Percentiles rank a stretch among this genome's conserved stretches.
phyloP scores from a whole-genome alignment of 169 alveolate genomes.

The Plasmodium chabaudi region DNA sequence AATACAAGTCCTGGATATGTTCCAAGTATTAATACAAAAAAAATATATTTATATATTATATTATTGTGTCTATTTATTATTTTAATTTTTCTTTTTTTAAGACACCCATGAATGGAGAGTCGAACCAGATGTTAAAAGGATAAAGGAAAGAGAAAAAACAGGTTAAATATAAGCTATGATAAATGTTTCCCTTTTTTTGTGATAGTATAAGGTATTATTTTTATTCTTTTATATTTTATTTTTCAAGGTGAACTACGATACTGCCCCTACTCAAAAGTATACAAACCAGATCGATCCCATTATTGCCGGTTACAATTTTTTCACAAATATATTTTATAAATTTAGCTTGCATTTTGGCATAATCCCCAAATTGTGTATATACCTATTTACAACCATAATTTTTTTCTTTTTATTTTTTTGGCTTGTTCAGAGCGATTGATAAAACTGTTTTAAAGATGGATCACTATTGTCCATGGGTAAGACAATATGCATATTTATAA shows the following conservation, averaged over 20 bases:
- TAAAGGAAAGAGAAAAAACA: constrained; percentile 45
- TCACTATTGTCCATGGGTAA: constrained; percentile 93
- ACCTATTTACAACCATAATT: neutral
- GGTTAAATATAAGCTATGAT: neutral
- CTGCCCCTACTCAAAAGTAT: constrained; percentile 71
- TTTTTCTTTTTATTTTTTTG: neutral
- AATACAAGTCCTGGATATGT: constrained; percentile 34
- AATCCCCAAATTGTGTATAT: neutral
- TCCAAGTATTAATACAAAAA: constrained; percentile 8
- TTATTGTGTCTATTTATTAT: neutral
- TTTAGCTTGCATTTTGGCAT: neutral
- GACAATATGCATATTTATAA: neutral
- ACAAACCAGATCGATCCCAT: constrained; percentile 92
- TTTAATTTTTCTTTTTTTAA: neutral
- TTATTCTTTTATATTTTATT: neutral
- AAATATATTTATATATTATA: neutral
- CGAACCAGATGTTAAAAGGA: constrained; percentile 49
- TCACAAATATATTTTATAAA: neutral
- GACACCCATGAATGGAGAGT: constrained; percentile 51
- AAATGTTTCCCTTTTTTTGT: neutral
- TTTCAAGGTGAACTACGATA: constrained; percentile 63
- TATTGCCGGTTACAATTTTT: constrained; percentile 84
- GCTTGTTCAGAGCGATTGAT: constrained; percentile 77
- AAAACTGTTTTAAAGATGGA: constrained; percentile 91
- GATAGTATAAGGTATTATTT: neutral